These are phyloP conservation scores for Debaryomycetaceae sp. DNA, from an alignment of 1,139 yeast genomes.

Conservation along the genomic window DNA sequence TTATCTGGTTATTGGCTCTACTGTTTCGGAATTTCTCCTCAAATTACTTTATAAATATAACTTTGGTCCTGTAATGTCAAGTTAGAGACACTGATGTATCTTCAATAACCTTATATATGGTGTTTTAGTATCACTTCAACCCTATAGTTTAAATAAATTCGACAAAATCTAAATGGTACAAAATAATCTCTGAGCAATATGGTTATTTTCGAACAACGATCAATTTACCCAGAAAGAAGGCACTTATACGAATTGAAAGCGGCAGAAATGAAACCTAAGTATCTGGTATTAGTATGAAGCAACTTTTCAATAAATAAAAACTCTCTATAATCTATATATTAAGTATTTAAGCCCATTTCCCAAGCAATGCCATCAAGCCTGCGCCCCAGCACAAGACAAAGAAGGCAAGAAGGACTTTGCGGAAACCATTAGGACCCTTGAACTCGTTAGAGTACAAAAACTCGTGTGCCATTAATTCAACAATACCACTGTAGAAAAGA, in stretches of 20 bases:
- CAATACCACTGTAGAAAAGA: constrained; percentile 35
- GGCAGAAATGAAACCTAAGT: too few relatives aligned
- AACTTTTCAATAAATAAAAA: too few relatives aligned
- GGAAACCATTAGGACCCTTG: constrained; percentile 14
- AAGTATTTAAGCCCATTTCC: constrained; percentile 35
- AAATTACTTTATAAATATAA: too few relatives aligned
- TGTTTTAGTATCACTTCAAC: too few relatives aligned
- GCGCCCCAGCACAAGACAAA: constrained; percentile 31
- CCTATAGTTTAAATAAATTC: background rate
- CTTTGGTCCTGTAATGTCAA: too few relatives aligned
- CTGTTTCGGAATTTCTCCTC: background rate
- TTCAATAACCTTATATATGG: too few relatives aligned
- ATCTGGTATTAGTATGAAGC: too few relatives aligned
- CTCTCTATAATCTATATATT: background rate
- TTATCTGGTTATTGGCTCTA: constrained; percentile 5
- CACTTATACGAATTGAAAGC: too few relatives aligned
- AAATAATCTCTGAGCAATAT: background rate
- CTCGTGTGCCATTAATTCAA: constrained; percentile 42
- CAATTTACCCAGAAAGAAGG: too few relatives aligned
- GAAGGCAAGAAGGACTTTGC: constrained; percentile 21
- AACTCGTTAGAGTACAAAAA: constrained; percentile 30
- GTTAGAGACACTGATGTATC: too few relatives aligned
- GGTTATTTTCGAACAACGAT: too few relatives aligned
- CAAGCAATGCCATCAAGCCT: constrained; percentile 41
- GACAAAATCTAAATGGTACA: background rate